phyloP scores from a whole-genome alignment of 805 yeast species.

The Saccharomycopsis sp. region DNA sequence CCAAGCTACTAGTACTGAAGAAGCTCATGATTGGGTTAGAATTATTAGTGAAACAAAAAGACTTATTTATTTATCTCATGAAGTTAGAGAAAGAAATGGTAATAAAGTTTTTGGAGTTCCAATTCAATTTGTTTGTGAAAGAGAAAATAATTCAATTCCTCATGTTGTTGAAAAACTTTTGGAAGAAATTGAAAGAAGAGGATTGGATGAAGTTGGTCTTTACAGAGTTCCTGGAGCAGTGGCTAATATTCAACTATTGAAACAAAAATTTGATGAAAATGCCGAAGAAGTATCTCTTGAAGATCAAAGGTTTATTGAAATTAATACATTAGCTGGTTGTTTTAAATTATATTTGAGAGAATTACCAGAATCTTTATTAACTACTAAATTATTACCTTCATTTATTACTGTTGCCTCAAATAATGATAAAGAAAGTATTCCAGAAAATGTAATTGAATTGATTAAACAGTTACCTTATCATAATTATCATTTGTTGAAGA shows the following conservation, averaged over 20 bases:
- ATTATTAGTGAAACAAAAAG: constrained; percentile 30
- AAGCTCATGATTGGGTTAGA: constrained; percentile 67
- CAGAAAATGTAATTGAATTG: constrained; percentile 23
- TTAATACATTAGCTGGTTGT: constrained; percentile 81
- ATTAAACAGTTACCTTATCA: constrained; percentile 44
- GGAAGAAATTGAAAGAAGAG: constrained; percentile 73
- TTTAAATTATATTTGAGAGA: constrained; percentile 78
- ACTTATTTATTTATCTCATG: constrained; percentile 32
- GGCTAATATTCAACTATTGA: constrained; percentile 44
- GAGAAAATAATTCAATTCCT: constrained; percentile 60
- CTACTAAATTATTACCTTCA: constrained; percentile 51
- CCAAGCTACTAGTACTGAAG: constrained; percentile 54
- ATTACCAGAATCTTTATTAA: constrained; percentile 73
- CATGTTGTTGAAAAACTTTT: constrained; percentile 53
- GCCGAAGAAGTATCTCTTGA: constrained; percentile 32
- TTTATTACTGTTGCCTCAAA: constrained; percentile 35
- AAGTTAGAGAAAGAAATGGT: constrained; percentile 29
- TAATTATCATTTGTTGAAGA: constrained; percentile 58
- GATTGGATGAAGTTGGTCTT: constrained; percentile 83
- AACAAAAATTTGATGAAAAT: constrained; percentile 44
- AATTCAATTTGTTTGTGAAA: constrained; percentile 56
- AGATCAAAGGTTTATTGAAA: constrained; percentile 59
- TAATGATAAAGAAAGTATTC: constrained; percentile 20
- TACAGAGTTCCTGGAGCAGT: constrained; percentile 67
- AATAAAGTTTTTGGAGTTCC: constrained; percentile 82